Evolutionary conservation across 2,329 filamentous ascomycete genomes (phyloP), one percentile per base, ranked within the genome.

Genomic region (Cercospora nicotianae): DNA sequence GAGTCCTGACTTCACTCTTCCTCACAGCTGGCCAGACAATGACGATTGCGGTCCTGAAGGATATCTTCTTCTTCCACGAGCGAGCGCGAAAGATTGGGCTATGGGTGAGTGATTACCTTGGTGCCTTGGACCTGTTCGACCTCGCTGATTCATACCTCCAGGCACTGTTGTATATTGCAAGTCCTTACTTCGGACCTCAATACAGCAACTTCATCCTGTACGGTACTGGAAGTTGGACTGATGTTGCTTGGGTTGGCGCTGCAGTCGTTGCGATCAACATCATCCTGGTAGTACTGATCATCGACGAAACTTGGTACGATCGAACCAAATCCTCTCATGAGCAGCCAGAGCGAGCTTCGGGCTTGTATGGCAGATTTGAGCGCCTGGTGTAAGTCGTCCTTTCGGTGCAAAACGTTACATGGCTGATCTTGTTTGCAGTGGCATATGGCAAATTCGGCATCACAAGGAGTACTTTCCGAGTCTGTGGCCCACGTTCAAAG

Each of bases 11-110:
- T 13, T 60, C 36, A 5, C 13, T 55, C 5, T 33, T 30, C n/a
- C 31, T 67, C 7, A 67, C 59, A 16, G 60, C 64, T 7, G 59
- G 45, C 12, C 60, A 67, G 20, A 63, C 60, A 12, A 64, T 63
- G 26, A 51, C 63, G 12, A 28, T 68, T 16, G 57, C 53, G 28
- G 66, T 67, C 61, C 67, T 72, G 62, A 71, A 68, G 39, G 69
- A 72, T 31, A 71, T 72, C 60, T 72, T 71, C 65, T 72, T 66
- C 65, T 68, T 69, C 16, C 70, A 72, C 58, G 70, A 72, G 60
- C 62, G 66, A 61, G 68, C 70, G 3, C 61, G 70, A 48, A 71
- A 71, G 53, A 71, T 72, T 60, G 68, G 68, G 28, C 60, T 72
- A 18, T 69, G 67, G 63, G 66, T 64, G n/a, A 66, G 63, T 45